Base-by-base conservation (phyloP, 768 basidiomycete genomes). In the Russula sp. region DNA sequence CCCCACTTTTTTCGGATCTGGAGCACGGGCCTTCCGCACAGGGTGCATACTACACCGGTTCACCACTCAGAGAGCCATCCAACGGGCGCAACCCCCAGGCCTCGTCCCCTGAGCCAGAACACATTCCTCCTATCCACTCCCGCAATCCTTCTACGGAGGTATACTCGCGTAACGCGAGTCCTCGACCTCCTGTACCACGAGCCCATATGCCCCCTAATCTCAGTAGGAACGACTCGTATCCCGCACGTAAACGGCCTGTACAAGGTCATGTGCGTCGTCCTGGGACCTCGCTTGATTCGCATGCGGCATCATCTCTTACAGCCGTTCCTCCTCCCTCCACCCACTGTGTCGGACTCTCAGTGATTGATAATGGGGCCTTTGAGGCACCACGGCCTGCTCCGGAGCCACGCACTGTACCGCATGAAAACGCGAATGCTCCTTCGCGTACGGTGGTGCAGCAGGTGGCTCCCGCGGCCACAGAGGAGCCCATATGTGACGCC, bases 351-450 rank as follows among this genome's bases (percentile, higher is more conserved):
- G 64, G 64, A 14, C 49, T 65, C 28, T 61, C 59, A 3, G 50
- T 54, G 0, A 2, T 51, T n/a, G 64, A 65, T 30, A 65, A 65
- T 8, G 64, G 64, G 26, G 64, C 59, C 20, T 65, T 65, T 2
- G 64, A 65, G 51, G 59, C 64, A 50, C 64, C 64, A 2, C 64
- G 64, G n/a, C 64, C 38, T 24, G 64, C 64, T 32, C 63, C 59
- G 0, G 59, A 40, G 53, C 59, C 63, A 5, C 26, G 46, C 24
- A 7, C 54, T 28, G 34, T n/a, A 18, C n/a, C 38, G 2, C 30
- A 28, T 7, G 54, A 56, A 16, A 57, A n/a, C 26, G 28, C 20
- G 28, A 26, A 18, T 30, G 3, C 11, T 20, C 26, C 28, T 42
- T 22, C 56, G 22, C 49, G n/a, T n/a, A n/a, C 36, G 10, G n/a